A percentile compares a stretch with the other conserved stretches of the same genome.
phyloP scores from a whole-genome alignment of 371 early-diverging fungal genomes.

The Mortierella sp. region DNA sequence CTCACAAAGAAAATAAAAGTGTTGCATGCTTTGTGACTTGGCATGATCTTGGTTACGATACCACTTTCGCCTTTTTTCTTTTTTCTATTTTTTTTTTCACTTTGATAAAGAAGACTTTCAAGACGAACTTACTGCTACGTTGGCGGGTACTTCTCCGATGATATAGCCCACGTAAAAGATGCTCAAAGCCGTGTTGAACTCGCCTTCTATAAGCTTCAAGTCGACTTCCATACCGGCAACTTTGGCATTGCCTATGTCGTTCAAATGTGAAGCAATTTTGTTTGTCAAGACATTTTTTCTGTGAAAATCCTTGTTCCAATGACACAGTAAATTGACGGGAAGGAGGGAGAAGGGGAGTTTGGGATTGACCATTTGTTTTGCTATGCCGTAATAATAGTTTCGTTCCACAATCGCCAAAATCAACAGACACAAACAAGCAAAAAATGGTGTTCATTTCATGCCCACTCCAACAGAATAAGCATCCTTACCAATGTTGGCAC shows the following conservation, averaged over 20 bases:
- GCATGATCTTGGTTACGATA: neutral
- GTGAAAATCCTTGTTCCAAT: neutral
- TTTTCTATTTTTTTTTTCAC: too few species aligned
- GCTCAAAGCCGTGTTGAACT: conserved; percentile 75
- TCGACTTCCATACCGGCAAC: conserved; percentile 64
- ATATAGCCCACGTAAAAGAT: conserved; percentile 83
- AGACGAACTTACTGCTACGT: conserved; percentile 24
- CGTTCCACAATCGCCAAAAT: neutral
- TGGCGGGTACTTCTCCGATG: conserved; percentile 59
- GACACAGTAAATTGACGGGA: neutral
- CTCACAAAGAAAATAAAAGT: neutral
- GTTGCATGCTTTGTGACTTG: neutral
- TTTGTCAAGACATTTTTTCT: neutral
- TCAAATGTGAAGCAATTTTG: neutral
- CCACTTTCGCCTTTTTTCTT: too few species aligned
- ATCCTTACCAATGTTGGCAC: conserved; percentile 69
- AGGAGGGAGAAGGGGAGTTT: neutral
- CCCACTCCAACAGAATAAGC: neutral
- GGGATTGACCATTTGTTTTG: neutral
- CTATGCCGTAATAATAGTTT: neutral
- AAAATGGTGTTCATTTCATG: neutral
- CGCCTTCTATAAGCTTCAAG: conserved; percentile 60
- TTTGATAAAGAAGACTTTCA: neutral
- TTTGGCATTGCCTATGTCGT: conserved; percentile 32
- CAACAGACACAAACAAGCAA: neutral